phyloP scores from a whole-genome alignment of 2,329 filamentous ascomycete species.

The Xylariaceae sp. region DNA sequence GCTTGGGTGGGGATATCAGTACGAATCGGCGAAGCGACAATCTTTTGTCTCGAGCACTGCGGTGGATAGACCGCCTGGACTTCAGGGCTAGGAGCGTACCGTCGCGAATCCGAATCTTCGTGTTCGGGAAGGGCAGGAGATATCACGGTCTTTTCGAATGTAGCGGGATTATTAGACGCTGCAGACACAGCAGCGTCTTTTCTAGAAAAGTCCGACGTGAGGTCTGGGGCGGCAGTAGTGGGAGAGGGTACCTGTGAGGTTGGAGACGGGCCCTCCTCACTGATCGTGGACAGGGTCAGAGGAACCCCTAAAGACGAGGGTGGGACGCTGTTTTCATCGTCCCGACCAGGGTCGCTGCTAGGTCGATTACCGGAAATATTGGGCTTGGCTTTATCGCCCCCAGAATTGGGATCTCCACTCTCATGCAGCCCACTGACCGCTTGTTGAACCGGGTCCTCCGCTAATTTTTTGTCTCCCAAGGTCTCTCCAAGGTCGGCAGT shows the following conservation, averaged over 20 bases:
- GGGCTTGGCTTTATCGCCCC: slow-evolving; percentile 2
- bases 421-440: neutral
- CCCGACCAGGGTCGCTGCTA: slow-evolving; percentile 4
- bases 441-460: neutral
- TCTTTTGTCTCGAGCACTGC: slow-evolving; percentile 34
- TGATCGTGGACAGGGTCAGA: slow-evolving; percentile 28
- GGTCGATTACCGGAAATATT: neutral
- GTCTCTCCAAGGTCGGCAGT: neutral
- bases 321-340: slow-evolving; percentile 16
- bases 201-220: slow-evolving; percentile 42
- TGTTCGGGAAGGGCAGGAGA: slow-evolving; percentile 5
- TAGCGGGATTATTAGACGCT: slow-evolving; percentile 18
- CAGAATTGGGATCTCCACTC: neutral
- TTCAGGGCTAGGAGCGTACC: slow-evolving; percentile 18
- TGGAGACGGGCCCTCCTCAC: slow-evolving; percentile 23
- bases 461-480: slow-evolving; percentile 1
- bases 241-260: slow-evolving; percentile 20
- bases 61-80: slow-evolving; percentile 24
- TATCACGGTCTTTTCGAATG: slow-evolving; percentile 9
- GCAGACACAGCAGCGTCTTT: slow-evolving; percentile 32
- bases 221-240: slow-evolving; percentile 28
- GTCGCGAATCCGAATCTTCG: slow-evolving; percentile 9
- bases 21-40: slow-evolving; percentile 49
- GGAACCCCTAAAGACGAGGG: slow-evolving; percentile 26
- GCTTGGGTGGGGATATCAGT: slow-evolving; percentile 41